Base-by-base conservation (phyloP, 2,329 filamentous ascomycete genomes). In the Aspergillus sp. region DNA sequence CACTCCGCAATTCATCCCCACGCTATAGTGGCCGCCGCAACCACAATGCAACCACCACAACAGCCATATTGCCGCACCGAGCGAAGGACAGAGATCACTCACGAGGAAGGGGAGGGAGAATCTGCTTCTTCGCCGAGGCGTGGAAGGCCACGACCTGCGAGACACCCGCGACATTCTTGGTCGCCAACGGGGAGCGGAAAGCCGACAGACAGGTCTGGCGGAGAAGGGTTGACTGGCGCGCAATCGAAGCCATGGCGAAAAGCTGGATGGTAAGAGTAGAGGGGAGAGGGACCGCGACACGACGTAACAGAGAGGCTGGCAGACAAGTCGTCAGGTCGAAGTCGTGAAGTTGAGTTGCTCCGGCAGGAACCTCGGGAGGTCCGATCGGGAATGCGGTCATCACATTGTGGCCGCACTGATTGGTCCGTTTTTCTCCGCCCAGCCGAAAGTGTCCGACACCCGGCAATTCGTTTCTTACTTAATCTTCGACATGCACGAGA, bases 31-130 rank as follows among this genome's bases (percentile, higher is more conserved):
- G 11, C 19, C 20, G 17, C n/a, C 31, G 53, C 11, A 40, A 43
- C 20, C 48, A 34, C 46, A 1, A 3, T 20, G 11, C 42, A 14
- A 13, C 21, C 20, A 43, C 46, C 31, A 34, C 38, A 25, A 36
- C 20, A 47, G 5, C 38, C 36, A 14, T 21, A n/a, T 17, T 43
- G n/a, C 25, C 3, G 3, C 47, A 32, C 2, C 19, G 19, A 44
- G 19, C 2, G 21, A 40, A 43, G 44, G 10, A 16, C 34, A 53
- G 19, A 43, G 46, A 45, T 31, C 29, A 82, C 88, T 77, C 80
- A 94, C 91, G 94, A 67, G 92, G 91, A 61, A 88, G 83, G 51
- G 91, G 87, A 55, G 93, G 91, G 53, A 99, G 82, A 68, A 93
- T 87, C 69, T 82, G 81, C 73, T 84, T 83, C 76, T 84, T 83